Evolutionary conservation across 1,284 basidiomycete genomes (phyloP).

Genomic region (Exsudoporus floridanus): DNA sequence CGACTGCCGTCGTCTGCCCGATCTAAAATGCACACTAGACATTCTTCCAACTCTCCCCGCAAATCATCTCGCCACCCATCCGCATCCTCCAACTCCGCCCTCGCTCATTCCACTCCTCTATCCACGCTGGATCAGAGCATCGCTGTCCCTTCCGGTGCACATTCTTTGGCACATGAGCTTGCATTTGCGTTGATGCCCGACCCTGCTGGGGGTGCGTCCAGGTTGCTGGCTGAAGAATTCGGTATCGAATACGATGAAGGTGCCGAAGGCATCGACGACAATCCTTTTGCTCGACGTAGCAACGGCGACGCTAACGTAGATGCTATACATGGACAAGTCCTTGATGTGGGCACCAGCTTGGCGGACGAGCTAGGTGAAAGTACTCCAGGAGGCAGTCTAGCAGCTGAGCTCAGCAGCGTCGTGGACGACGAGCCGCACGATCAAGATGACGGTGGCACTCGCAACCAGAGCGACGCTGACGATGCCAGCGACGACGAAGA

Average conservation of each 20-base stretch:
- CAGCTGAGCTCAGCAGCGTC: constrained; percentile 26
- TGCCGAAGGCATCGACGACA: constrained; percentile 68
- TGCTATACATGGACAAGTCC: constrained; percentile 20
- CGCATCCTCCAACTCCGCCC: constrained; percentile 17
- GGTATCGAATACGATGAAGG: constrained; percentile 85
- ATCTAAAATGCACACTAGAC: constrained; percentile 30
- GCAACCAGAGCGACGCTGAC: constrained; percentile 14
- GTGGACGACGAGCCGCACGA: constrained; percentile 18
- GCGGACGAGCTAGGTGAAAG: constrained; percentile 28
- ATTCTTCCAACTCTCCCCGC: constrained; percentile 29
- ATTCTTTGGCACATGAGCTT: constrained; percentile 80
- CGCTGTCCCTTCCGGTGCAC: constrained; percentile 35
- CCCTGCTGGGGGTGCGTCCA: constrained; percentile 63
- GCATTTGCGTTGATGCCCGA: constrained; percentile 82
- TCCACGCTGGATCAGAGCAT: constrained; percentile 35
- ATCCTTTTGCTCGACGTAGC: constrained; percentile 16
- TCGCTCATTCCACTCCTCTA: constrained; percentile 27
- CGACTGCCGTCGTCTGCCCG: neutral
- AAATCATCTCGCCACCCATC: constrained; percentile 35
- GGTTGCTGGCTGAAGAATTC: constrained; percentile 77
- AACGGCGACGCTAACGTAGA: constrained; percentile 12
- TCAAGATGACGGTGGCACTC: constrained; percentile 13
- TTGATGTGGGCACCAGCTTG: constrained; percentile 22
- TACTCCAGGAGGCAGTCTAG: constrained; percentile 26
- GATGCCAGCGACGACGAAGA: constrained; percentile 29